Evolutionary conservation across 352 stramenopile genomes (phyloP), one percentile per base, ranked within the genome.

Genomic region (Phytophthora sansomeana): DNA sequence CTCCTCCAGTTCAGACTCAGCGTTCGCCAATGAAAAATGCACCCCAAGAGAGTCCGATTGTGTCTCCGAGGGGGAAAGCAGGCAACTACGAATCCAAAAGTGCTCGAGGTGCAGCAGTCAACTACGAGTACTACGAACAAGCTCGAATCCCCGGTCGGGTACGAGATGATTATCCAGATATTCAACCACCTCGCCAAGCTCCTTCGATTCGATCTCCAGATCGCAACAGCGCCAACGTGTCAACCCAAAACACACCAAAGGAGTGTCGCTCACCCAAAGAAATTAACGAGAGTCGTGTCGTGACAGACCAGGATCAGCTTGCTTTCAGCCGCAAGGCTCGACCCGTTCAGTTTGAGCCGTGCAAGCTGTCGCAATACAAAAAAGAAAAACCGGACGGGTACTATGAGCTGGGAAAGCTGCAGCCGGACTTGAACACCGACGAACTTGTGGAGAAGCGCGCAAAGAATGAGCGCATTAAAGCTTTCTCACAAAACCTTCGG

Each of bases 371-470:
- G 4, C 84, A 96, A 63, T 97, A 97, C 78, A 89, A 90, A 54
- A 92, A 96, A 58, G 85, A 91, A 49, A 96, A 96, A 39, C 82
- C 85, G 0, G 72, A 61, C 14, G 86, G 85, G 43, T 97, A 97
- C 77, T 91, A 94, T 48, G 90, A 97, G 46, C 68, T 97, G 11
- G 89, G 87, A n/a, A 96, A 96, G 69, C 75, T 97, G 30, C 87
- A 95, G 57, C 89, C 90, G 1, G 89, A 97, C 52, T 64, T 97
- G 17, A 95, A 96, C 48, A 78, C 82, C 3, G 81, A 92, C 0
- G 84, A 93, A 2, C 66, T 96, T 1, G 79, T 95, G 5, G 80
- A 89, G 47, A 96, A 95, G 72, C 82, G 89, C 8, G 82, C 83
- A 19, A 93, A 94, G 46, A 67, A 78, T 2, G 84, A 95, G 43